Evolutionary conservation across 352 stramenopile genomes (phyloP).

Genomic region (Phytophthora idaei): DNA sequence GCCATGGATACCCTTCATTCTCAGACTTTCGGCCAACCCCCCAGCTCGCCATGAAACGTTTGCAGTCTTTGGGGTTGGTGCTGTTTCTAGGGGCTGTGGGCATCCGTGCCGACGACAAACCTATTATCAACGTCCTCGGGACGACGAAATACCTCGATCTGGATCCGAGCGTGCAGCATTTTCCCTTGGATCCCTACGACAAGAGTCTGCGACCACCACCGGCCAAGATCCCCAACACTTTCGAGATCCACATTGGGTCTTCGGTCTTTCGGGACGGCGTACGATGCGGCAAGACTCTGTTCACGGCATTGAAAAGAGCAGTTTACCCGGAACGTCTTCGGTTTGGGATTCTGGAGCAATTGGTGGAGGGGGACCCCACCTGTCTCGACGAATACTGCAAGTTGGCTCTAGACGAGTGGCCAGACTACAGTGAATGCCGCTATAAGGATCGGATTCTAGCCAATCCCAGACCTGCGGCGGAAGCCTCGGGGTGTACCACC

Average conservation of each 20-base stretch:
- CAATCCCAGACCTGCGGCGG: constrained; percentile 59
- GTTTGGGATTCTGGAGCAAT: constrained; percentile 82
- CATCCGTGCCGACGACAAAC: constrained; percentile 9
- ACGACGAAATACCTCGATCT: constrained; percentile 41
- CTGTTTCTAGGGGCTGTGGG: constrained; percentile 7
- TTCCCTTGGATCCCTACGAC: constrained; percentile 42
- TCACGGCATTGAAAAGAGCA: constrained; percentile 70
- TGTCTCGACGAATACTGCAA: constrained; percentile 80
- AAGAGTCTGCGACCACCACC: constrained; percentile 55
- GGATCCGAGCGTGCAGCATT: constrained; percentile 71
- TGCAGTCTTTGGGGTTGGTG: constrained; percentile 1
- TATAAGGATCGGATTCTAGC: constrained; percentile 67
- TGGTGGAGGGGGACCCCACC: constrained; percentile 61
- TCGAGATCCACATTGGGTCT: constrained; percentile 70
- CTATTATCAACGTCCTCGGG: constrained; percentile 50
- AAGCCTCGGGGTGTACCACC: constrained; percentile 76
- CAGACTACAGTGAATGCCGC: constrained; percentile 53
- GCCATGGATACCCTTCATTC: constrained; percentile 8
- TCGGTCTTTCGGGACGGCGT: constrained; percentile 80
- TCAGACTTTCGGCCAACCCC: constrained; percentile 1
- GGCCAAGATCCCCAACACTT: constrained; percentile 43
- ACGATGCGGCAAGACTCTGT: constrained; percentile 77
- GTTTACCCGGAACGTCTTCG: constrained; percentile 64
- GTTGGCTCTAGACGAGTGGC: constrained; percentile 61
- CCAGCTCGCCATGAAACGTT: constrained; percentile 14